These are phyloP conservation scores for Syzygium grande DNA, from an alignment of 345 rosid genomes.

Conservation along the genomic window DNA sequence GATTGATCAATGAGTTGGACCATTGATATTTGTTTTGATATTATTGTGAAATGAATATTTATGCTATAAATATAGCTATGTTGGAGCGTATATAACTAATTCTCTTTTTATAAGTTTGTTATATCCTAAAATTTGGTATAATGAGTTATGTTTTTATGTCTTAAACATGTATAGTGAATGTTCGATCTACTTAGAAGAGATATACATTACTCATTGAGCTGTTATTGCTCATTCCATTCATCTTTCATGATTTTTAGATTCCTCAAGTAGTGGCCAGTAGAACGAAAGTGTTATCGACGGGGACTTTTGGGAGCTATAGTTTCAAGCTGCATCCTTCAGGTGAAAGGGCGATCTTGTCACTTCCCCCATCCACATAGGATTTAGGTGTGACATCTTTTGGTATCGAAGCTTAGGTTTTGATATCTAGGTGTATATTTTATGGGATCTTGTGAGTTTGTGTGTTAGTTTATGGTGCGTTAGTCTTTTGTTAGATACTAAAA, in stretches of 20 bases:
- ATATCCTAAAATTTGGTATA: not conserved
- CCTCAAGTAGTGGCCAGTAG: rapidly evolving
- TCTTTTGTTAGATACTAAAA: too few relatives aligned
- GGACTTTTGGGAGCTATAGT: not conserved
- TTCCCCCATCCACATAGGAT: not conserved
- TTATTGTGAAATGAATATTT: not conserved
- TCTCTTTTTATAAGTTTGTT: not conserved
- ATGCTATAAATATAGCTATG: too few relatives aligned
- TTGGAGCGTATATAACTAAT: not conserved
- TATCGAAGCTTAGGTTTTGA: not conserved
- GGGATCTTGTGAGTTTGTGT: not conserved
- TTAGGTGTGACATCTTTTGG: not conserved
- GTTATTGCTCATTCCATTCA: not conserved
- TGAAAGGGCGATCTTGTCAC: not conserved
- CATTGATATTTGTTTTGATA: too few relatives aligned
- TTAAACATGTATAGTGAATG: not conserved
- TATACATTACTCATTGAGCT: too few relatives aligned
- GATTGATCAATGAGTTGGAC: not conserved
- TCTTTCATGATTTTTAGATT: not conserved
- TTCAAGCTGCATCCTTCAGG: rapidly evolving
- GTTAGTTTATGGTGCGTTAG: not conserved
- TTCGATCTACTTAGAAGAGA: not conserved
- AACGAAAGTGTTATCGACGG: too few relatives aligned
- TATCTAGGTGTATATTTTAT: too few relatives aligned
- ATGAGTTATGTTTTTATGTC: not conserved